Conservation (phyloP, 1,284 basidiomycete species). For the Rhizopogon parksii region DNA sequence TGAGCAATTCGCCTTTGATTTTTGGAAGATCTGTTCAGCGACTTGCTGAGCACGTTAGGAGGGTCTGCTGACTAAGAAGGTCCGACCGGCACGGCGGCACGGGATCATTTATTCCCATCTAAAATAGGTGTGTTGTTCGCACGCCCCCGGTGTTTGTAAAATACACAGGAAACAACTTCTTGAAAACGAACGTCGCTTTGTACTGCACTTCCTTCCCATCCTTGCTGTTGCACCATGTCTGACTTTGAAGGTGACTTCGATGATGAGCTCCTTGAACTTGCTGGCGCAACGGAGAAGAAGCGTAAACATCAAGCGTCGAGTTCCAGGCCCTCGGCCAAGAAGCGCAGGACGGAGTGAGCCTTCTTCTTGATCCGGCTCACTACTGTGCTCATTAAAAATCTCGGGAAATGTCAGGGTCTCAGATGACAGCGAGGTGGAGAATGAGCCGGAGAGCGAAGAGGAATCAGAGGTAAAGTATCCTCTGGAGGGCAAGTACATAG, state of each 20-base stretch:
- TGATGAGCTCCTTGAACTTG: constrained; percentile 63
- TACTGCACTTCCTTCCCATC: constrained; percentile 1
- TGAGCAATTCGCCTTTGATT: no score
- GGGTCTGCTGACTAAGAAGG: no score
- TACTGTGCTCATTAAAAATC: constrained; percentile 6
- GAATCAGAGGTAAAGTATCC: constrained; percentile 67
- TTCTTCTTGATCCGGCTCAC: constrained; percentile 7
- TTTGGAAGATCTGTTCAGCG: no score
- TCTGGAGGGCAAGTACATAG: constrained; percentile 83
- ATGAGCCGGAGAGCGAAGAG: constrained; percentile 55
- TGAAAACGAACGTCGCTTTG: no score
- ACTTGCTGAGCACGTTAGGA: no score
- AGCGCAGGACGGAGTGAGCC: constrained; percentile 45
- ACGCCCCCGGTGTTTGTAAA: neutral
- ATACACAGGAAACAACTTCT: neutral
- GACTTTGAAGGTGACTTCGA: constrained; percentile 65
- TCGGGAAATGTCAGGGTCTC: constrained; percentile 21
- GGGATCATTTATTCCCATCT: neutral
- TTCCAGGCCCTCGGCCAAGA: constrained; percentile 32
- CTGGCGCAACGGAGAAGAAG: constrained; percentile 51
- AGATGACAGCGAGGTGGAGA: constrained; percentile 42
- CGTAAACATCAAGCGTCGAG: constrained; percentile 37
- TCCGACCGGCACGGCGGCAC: no score
- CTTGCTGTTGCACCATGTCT: constrained; percentile 41
- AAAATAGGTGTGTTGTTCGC: neutral